Evolutionary conservation across 352 stramenopile genomes (phyloP).

Genomic region (Pythium sukuiense): DNA sequence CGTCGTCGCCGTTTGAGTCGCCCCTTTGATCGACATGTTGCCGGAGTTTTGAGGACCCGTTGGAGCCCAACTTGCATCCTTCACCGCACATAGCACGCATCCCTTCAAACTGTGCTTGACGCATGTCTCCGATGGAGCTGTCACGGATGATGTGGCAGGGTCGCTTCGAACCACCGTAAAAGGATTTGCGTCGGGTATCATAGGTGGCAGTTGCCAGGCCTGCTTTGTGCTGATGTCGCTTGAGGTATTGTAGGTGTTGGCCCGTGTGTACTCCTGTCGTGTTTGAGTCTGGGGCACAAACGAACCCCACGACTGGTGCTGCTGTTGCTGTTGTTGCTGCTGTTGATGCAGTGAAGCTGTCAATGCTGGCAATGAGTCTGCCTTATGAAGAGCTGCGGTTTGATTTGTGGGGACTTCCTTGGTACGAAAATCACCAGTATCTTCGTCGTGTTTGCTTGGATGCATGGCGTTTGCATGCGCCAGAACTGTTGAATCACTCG

Average conservation of each 20-base stretch:
- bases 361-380: background rate
- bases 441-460: background rate
- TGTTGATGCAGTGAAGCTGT: background rate
- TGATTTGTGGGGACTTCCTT: background rate
- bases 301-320: background rate
- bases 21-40: background rate
- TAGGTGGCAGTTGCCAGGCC: slow-evolving; percentile 3
- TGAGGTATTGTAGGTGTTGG: background rate
- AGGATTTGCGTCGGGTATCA: background rate
- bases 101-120: slow-evolving; percentile 59
- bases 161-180: background rate
- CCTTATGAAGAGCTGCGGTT: background rate
- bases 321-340: background rate
- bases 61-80: slow-evolving; percentile 9
- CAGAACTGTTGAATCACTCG: slow-evolving; percentile 2
- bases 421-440: background rate
- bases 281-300: background rate
- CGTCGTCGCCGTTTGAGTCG: background rate
- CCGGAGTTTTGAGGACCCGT: background rate
- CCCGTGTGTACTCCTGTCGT: background rate
- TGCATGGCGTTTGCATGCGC: background rate
- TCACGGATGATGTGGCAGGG: background rate
- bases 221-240: background rate
- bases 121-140: slow-evolving; percentile 17
- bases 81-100: slow-evolving; percentile 61